These are phyloP conservation scores for Fusarium albosuccineum DNA, from an alignment of 2,329 filamentous ascomycete species.

Conservation along the genomic window DNA sequence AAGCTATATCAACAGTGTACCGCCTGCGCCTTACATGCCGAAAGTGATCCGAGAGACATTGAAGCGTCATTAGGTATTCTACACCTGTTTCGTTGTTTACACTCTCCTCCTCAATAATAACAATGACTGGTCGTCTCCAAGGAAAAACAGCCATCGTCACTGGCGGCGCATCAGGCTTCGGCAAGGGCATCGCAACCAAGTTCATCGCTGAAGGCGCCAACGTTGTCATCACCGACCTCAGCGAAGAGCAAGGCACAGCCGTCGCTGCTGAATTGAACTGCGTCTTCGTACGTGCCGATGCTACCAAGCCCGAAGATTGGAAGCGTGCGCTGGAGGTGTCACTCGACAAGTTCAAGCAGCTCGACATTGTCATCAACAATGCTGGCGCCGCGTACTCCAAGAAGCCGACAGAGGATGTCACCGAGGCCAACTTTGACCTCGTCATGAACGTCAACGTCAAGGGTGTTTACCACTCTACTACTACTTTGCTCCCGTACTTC, in stretches of 20 bases:
- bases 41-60: too few species aligned
- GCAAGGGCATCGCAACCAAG: conserved; percentile 30
- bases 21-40: too few species aligned
- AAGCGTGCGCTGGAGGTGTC: conserved; percentile 60
- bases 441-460: conserved; percentile 79
- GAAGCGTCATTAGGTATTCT: too few species aligned
- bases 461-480: conserved; percentile 71
- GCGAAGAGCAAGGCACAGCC: conserved; percentile 62
- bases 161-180: conserved; percentile 10
- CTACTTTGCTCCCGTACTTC: conserved; percentile 71
- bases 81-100: too few species aligned
- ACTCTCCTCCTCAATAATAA: too few species aligned
- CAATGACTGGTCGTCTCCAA: too few species aligned
- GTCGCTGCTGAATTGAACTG: conserved; percentile 61
- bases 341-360: conserved; percentile 60
- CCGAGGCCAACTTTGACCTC: conserved; percentile 74
- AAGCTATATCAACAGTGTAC: too few species aligned
- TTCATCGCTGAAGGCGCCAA: conserved; percentile 31
- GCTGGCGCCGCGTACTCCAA: conserved; percentile 71
- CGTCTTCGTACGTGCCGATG: conserved; percentile 61
- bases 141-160: conserved; percentile 5
- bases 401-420: conserved; percentile 73
- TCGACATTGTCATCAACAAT: conserved; percentile 73
- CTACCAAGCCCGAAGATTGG: conserved; percentile 68
- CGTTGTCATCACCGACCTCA: conserved; percentile 70